phyloP scores from a whole-genome alignment of 441 rosid genomes.

The Manihot esculenta region DNA sequence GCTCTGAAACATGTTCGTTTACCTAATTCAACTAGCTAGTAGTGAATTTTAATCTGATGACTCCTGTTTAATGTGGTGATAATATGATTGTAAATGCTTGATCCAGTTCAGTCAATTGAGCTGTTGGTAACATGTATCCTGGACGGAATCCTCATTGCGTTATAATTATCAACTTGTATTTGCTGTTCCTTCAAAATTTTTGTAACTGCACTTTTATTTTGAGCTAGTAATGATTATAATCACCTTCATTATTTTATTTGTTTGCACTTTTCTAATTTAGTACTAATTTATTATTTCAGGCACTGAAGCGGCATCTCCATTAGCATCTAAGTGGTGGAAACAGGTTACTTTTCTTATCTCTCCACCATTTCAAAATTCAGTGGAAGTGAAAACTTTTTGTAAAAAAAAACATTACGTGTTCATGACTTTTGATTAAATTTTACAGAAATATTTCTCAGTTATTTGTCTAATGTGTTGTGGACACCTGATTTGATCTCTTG shows the following conservation, averaged over 20 bases:
- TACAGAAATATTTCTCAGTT: neutral
- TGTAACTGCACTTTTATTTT: neutral
- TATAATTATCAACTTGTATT: neutral
- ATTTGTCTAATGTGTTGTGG: neutral
- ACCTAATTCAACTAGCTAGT: neutral
- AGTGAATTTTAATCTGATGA: too few species aligned
- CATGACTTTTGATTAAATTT: too few species aligned
- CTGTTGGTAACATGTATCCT: neutral
- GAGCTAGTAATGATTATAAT: conserved; percentile 17
- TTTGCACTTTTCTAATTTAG: conserved; percentile 9
- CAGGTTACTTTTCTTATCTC: conserved; percentile 6
- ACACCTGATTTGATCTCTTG: conserved; percentile 1
- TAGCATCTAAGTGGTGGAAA: conserved; percentile 17
- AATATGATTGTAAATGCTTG: neutral
- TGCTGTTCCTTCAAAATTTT: conserved; percentile 2
- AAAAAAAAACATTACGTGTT: neutral
- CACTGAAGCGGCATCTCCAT: conserved; percentile 23
- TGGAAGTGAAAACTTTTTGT: conserved; percentile 1
- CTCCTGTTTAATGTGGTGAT: neutral
- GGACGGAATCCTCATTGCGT: neutral
- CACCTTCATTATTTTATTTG: neutral
- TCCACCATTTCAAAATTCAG: conserved; percentile 10
- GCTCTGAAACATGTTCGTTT: too few species aligned
- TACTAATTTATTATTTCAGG: conserved; percentile 25
- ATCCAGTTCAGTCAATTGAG: neutral